Evolutionary conservation across 202 grass and related monocot species (phyloP), one percentile per base, ranked within the genome.

Genomic region (Saccharum hybrid): DNA sequence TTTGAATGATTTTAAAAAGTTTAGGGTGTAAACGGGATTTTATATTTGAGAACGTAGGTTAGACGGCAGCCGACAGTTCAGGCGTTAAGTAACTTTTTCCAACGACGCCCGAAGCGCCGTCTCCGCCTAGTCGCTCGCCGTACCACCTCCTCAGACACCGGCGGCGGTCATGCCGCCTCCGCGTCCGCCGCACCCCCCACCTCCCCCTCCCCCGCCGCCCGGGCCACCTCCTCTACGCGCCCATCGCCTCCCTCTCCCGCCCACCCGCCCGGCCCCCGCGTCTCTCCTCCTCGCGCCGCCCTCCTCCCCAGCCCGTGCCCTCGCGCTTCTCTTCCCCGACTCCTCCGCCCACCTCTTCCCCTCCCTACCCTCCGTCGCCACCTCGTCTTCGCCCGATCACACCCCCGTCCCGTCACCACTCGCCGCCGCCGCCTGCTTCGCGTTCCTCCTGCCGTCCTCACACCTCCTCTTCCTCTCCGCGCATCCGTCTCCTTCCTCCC

Each of bases 381-480:
- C 86, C 77, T 41, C 88, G 34, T 36, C 84, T 41, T 34, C 49
- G 7, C 49, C 82, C 28, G 43, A 60, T 31, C 63, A 52, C 38
- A 72, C 76, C 43, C 12, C 90, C 46, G 63, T 84, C 72, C 78
- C 87, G 1, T 33, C 81, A 76, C 87, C 87, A 65, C 83, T 88
- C 31, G 81, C 83, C 79, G 78, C 90, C 71, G 72, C 91, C 22
- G 77, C 88, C 63, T 81, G 86, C 92, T 90, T 91, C 75, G 60
- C 33, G 56, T 85, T 85, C 72, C 54, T 94, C 71, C 88, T 94
- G 37, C 87, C 89, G 30, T 90, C 92, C 49, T 84, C 89, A 31
- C 79, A 85, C 76, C 90, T 92, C 76, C 30, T 90, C 56, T 90
- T 91, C 78, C 64, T 93, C 90, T 76, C 85, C 75, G 81, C 90